phyloP scores from a whole-genome alignment of 345 rosid species.

The Draba incana region DNA sequence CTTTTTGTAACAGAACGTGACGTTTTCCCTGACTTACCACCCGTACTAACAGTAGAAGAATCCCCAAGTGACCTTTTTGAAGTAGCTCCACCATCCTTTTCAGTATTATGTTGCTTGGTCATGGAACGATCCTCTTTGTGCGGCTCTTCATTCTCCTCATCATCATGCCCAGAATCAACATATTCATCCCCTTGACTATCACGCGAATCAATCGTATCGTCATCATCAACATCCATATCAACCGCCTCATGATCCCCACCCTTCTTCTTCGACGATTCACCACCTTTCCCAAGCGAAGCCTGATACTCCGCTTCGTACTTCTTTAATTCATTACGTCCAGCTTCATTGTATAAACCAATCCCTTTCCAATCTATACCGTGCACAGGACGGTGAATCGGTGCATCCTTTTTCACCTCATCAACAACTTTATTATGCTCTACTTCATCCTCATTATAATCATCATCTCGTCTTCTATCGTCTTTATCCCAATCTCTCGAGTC shows the following conservation, averaged over 20 bases:
- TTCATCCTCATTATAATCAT: constrained; percentile 72
- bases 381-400: neutral
- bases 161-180: constrained; percentile 54
- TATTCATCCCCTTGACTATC: constrained; percentile 55
- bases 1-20: constrained; percentile 54
- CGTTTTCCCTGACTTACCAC: constrained; percentile 52
- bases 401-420: constrained; percentile 45
- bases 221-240: constrained; percentile 54
- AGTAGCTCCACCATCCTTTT: constrained; percentile 46
- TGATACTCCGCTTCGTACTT: constrained; percentile 83
- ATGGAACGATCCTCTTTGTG: constrained; percentile 42
- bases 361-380: constrained; percentile 46
- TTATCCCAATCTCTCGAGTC: constrained; percentile 95
- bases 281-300: constrained; percentile 61
- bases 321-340: constrained; percentile 78
- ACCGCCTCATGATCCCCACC: constrained; percentile 42
- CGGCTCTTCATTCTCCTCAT: constrained; percentile 36
- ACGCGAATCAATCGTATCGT: constrained; percentile 61
- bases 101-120: constrained; percentile 43
- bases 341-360: constrained; percentile 80
- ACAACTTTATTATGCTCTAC: constrained; percentile 44
- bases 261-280: constrained; percentile 35
- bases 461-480: constrained; percentile 95
- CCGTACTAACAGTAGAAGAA: constrained; percentile 34
- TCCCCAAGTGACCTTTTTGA: constrained; percentile 43